A percentile compares a stretch with the other conserved stretches of the same genome.
phyloP scores from a whole-genome alignment of 192 early-diverging fungal genomes.

The Podila minutissima region DNA sequence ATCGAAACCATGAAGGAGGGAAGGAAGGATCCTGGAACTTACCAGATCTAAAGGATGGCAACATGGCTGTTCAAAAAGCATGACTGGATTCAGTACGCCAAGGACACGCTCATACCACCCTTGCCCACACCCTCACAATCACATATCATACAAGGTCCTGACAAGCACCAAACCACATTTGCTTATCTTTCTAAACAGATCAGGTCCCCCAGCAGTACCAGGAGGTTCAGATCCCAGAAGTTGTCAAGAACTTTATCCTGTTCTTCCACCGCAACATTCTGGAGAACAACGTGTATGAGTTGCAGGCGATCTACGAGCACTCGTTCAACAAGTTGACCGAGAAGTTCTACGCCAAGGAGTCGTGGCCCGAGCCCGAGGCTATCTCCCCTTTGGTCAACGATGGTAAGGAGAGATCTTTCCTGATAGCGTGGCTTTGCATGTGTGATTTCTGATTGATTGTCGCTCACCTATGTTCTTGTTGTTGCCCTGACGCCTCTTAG shows the following conservation, averaged over 20 bases:
- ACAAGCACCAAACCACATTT: too few relatives aligned
- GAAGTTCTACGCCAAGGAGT: constrained; percentile 87
- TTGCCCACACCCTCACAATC: too few relatives aligned
- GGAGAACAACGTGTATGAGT: constrained; percentile 86
- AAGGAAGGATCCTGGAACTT: too few relatives aligned
- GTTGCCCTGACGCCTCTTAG: constrained; percentile 46
- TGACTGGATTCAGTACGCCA: too few relatives aligned
- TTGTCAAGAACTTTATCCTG: constrained; percentile 84
- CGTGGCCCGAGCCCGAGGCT: constrained; percentile 90
- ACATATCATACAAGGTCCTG: too few relatives aligned
- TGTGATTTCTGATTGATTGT: not conserved
- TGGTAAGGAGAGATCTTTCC: constrained; percentile 56
- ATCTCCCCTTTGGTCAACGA: constrained; percentile 86
- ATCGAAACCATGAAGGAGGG: too few relatives aligned
- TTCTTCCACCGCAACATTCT: constrained; percentile 83
- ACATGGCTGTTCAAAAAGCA: too few relatives aligned
- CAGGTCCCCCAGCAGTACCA: constrained; percentile 51
- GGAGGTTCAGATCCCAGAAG: constrained; percentile 79
- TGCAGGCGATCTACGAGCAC: constrained; percentile 88
- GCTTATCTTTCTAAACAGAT: constrained; percentile 7
- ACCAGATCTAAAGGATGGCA: too few relatives aligned
- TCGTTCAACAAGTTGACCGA: constrained; percentile 93
- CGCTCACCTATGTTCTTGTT: not conserved
- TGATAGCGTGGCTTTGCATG: not conserved
- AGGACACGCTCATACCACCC: too few relatives aligned